These are phyloP conservation scores for Aspergillus fructus DNA, from an alignment of 2,329 filamentous ascomycete genomes.

Conservation along the genomic window DNA sequence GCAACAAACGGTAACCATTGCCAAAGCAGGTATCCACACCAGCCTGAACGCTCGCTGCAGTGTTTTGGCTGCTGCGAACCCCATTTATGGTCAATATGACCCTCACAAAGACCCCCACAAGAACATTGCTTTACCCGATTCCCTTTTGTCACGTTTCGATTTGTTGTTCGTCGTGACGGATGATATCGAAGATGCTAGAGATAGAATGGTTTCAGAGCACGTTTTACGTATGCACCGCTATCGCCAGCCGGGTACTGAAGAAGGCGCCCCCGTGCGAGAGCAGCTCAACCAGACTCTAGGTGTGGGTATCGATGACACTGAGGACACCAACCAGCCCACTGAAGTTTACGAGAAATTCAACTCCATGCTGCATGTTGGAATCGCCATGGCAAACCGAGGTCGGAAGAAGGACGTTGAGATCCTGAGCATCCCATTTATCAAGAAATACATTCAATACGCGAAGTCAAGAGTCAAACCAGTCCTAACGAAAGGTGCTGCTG, in stretches of 20 bases:
- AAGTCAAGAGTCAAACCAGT: constrained; percentile 88
- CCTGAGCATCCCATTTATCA: constrained; percentile 94
- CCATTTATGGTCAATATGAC: constrained; percentile 97
- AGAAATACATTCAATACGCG: constrained; percentile 99
- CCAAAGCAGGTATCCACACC: constrained; percentile 97
- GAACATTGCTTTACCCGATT: constrained; percentile 96
- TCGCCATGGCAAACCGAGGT: constrained; percentile 74
- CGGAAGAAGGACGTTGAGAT: constrained; percentile 78
- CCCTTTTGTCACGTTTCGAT: constrained; percentile 96
- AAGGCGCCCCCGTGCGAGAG: constrained; percentile 91
- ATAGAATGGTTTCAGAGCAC: constrained; percentile 91
- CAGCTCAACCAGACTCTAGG: constrained; percentile 79
- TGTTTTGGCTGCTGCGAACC: constrained; percentile 94
- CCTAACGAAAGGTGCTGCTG: constrained; percentile 84
- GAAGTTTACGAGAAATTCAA: constrained; percentile 97
- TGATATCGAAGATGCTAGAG: constrained; percentile 91
- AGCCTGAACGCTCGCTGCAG: constrained; percentile 95
- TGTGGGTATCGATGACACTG: constrained; percentile 77
- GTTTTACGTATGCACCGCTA: constrained; percentile 97
- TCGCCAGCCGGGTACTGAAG: constrained; percentile 86
- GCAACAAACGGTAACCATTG: constrained; percentile 98
- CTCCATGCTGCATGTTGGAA: constrained; percentile 89
- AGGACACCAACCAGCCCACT: constrained; percentile 70
- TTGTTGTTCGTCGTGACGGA: constrained; percentile 96
- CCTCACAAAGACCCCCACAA: constrained; percentile 98